A percentile compares a stretch with the other conserved stretches of the same genome.
phyloP scores from a whole-genome alignment of 805 yeast species.

The Yarrowia yakushimensis region DNA sequence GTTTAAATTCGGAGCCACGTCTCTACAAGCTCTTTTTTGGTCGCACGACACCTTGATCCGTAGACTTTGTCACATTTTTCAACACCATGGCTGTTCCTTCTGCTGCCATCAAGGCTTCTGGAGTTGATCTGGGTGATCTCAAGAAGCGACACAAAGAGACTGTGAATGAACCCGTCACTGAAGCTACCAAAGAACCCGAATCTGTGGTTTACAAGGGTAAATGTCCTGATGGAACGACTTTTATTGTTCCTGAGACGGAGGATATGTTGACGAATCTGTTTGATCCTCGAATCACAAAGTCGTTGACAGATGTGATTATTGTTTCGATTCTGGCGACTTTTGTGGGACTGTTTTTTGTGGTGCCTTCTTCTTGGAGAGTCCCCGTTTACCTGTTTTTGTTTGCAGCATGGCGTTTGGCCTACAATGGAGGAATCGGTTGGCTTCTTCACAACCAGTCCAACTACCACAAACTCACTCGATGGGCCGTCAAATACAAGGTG shows the following conservation, averaged over 20 bases:
- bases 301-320: constrained; percentile 61
- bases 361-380: constrained; percentile 35
- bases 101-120: constrained; percentile 18
- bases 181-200: too few relatives aligned
- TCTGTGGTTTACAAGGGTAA: constrained; percentile 29
- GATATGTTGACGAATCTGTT: constrained; percentile 81
- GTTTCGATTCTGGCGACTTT: constrained; percentile 44
- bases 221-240: constrained; percentile 37
- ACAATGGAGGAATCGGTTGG: constrained; percentile 77
- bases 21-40: background rate
- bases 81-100: constrained; percentile 19
- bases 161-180: too few relatives aligned
- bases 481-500: constrained; percentile 47
- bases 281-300: constrained; percentile 70
- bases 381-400: constrained; percentile 53
- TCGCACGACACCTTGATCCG: background rate
- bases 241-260: constrained; percentile 57
- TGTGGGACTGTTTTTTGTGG: constrained; percentile 33
- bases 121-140: background rate
- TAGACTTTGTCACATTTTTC: background rate
- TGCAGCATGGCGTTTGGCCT: constrained; percentile 68
- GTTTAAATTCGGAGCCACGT: background rate
- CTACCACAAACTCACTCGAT: constrained; percentile 49
- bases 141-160: background rate
- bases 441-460: constrained; percentile 65